Base-by-base conservation (phyloP, 352 stramenopile species). In the Globisporangium iwayamae region DNA sequence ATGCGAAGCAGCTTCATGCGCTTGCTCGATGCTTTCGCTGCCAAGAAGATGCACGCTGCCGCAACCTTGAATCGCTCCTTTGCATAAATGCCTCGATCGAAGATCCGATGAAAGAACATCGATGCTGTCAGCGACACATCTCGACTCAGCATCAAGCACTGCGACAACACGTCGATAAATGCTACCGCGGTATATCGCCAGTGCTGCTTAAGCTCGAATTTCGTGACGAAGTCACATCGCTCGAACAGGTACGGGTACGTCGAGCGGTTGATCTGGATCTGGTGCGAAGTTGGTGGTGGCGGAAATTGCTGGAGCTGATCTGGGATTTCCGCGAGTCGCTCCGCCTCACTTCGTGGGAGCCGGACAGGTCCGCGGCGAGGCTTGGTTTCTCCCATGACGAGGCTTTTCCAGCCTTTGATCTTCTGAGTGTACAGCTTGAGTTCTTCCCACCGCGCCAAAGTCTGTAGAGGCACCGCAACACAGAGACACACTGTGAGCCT, bases 1-100 rank as follows among this genome's bases (percentile, higher is more conserved):
- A 95, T 95, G 7, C 84, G 86, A 34, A 95, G 65, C 48, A 95
- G 67, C 68, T 92, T 92, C 86, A 95, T 95, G 13, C 86, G 86
- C 66, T 95, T 93, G 67, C 84, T 93, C 13, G 86, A 81, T 0
- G 86, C 86, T 63, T 95, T 95, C 0, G 86, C 86, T 1, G 86
- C 74, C 2, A 95, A 67, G 52, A 95, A 95, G 28, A 95, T 81
- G 52, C 83, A 91, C 2, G 86, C 86, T 3, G 86, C 86, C 1
- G 86, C 86, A 39, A 93, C 86, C 62, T 95, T 95, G 69, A 82
- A 95, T 10, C 86, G 65, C 61, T 95, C 86, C 38, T 76, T 69
- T 3, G 81, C 79, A 63, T 91, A 95, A 45, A 95, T 93, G 13
- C 86, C 86, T 13, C 83, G 73, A 36, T 95, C 83, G 52, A 91